Evolutionary conservation across 306 rosid genomes (phyloP), one percentile per base, ranked within the genome.

Genomic region (Pterocarpus macrocarpus): DNA sequence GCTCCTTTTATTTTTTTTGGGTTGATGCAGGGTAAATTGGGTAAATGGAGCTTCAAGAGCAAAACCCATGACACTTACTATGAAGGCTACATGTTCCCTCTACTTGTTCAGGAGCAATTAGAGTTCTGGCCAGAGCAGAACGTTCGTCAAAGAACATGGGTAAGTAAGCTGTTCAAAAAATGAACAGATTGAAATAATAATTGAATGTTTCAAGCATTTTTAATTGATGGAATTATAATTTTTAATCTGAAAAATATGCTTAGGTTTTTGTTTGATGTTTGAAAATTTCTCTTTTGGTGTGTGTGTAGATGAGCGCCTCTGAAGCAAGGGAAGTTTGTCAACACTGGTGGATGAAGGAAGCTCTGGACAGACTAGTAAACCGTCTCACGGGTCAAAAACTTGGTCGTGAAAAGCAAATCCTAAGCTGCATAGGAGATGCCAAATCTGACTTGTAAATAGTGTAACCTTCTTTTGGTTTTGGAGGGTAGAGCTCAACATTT

Each of bases 311-410:
- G 97, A 90, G 90, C 33, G 97, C 86, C 13, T 13, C 12, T 0
- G 97, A 92, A 75, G 98, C 98, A 41, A 89, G 90, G 65, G 94
- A 92, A 63, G 95, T 83, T 49, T 94, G 98, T 80, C 90, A 88
- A 75, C 97, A 92, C 86, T 81, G 88, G 97, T 94, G 98, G 98
- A 94, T 94, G 98, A 94, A 91, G 81, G 98, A 94, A 44, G 98
- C 98, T 9, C 74, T 94, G 10, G 98, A 94, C 38, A 77, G 80
- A 79, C 70, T 94, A 49, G 94, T 90, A 32, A 85, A 57, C 61
- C 95, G 94, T 15, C 87, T 92, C 8, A 53, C 58, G 5, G 52
- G 90, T 83, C 89, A 72, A 80, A 81, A 82, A 71, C 83, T 59
- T 12, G 80, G 77, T 62, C 53, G 44, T 10, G 71, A 77, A 22